phyloP scores from a whole-genome alignment of 2,329 filamentous ascomycete species.

The Venturia pyrina region DNA sequence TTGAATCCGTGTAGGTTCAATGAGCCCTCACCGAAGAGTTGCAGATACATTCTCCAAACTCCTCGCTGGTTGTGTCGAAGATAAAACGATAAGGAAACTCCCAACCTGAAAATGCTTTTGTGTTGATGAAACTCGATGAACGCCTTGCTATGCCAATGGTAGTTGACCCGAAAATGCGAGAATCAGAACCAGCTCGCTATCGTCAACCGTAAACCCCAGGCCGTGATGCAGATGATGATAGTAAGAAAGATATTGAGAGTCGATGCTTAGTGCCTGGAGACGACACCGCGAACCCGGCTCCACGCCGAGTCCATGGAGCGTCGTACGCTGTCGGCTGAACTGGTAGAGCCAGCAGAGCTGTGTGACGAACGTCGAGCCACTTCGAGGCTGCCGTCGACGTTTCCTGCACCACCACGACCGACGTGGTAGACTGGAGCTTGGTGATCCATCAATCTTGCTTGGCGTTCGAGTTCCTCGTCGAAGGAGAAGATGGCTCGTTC shows the following conservation, averaged over 20 bases:
- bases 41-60: slow-evolving; percentile 15
- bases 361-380: slow-evolving; percentile 14
- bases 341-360: not conserved
- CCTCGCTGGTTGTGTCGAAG: slow-evolving; percentile 25
- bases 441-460: slow-evolving; percentile 43
- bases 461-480: slow-evolving; percentile 54
- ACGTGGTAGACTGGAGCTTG: slow-evolving; percentile 54
- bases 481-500: slow-evolving; percentile 57
- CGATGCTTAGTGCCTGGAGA: slow-evolving; percentile 14
- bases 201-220: slow-evolving; percentile 10
- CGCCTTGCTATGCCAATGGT: slow-evolving; percentile 19
- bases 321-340: slow-evolving; percentile 19
- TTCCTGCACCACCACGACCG: slow-evolving; percentile 52
- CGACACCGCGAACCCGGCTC: slow-evolving; percentile 24
- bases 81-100: not conserved
- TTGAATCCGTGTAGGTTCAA: not conserved
- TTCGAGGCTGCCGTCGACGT: slow-evolving; percentile 35
- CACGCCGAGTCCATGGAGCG: slow-evolving; percentile 27
- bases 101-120: not conserved
- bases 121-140: slow-evolving; percentile 12
- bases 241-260: not conserved
- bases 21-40: slow-evolving; percentile 21
- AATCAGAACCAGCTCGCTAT: slow-evolving; percentile 29
- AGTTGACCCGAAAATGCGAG: slow-evolving; percentile 16
- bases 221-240: slow-evolving; percentile 12